phyloP scores from a whole-genome alignment of 495 filamentous ascomycete species.

The Acidomyces sp. region DNA sequence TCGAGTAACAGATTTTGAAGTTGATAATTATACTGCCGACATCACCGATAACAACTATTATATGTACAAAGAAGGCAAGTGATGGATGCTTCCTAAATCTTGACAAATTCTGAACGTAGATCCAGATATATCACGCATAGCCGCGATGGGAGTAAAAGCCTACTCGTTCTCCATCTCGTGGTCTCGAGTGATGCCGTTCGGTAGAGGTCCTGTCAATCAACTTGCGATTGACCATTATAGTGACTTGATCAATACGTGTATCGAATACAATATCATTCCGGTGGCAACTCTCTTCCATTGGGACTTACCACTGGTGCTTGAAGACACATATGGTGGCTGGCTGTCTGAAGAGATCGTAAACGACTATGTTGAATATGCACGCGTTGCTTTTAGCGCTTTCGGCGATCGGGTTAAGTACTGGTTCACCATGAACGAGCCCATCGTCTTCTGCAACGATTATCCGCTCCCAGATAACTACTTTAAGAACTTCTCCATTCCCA shows the following conservation, averaged over 20 bases:
- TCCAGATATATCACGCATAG: constrained; percentile 23
- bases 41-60: constrained; percentile 27
- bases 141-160: constrained; percentile 22
- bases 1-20: constrained; percentile 21
- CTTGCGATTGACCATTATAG: constrained; percentile 24
- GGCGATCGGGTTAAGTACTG: constrained; percentile 21
- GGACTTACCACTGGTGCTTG: constrained; percentile 22
- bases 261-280: constrained; percentile 20
- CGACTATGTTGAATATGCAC: constrained; percentile 22
- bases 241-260: constrained; percentile 23
- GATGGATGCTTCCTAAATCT: background rate
- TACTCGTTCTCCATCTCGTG: constrained; percentile 26
- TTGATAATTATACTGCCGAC: constrained; percentile 10
- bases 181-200: constrained; percentile 26
- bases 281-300: constrained; percentile 23
- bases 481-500: constrained; percentile 25
- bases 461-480: constrained; percentile 28
- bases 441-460: constrained; percentile 26
- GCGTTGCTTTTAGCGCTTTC: constrained; percentile 17
- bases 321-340: constrained; percentile 27
- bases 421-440: constrained; percentile 34
- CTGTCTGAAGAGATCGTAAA: constrained; percentile 20
- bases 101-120: background rate
- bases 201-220: constrained; percentile 20
- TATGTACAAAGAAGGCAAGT: constrained; percentile 22